Percentiles rank a stretch among this genome's conserved stretches.
These are phyloP conservation scores for Achaetomiella virescens DNA, from an alignment of 495 filamentous ascomycete species.

Conservation along the genomic window DNA sequence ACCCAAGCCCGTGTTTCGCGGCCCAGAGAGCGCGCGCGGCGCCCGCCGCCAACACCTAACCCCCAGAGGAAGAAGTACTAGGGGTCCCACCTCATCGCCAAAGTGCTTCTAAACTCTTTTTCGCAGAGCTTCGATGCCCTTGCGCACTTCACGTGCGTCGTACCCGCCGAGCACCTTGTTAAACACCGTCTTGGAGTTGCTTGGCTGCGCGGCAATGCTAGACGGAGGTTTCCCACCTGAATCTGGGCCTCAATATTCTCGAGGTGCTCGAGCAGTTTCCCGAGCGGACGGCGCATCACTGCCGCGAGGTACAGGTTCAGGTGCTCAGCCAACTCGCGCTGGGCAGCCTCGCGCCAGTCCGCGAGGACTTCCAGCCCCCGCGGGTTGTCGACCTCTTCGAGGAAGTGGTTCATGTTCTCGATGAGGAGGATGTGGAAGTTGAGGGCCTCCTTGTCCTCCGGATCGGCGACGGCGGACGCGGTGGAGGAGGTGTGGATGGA, in stretches of 20 bases:
- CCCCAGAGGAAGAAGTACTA: constrained; percentile 34
- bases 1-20: not conserved
- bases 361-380: constrained; percentile 65
- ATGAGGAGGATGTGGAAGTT: constrained; percentile 97
- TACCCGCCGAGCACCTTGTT: constrained; percentile 77
- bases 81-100: constrained; percentile 60
- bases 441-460: constrained; percentile 90
- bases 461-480: constrained; percentile 39
- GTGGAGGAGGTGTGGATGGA: not conserved
- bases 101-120: constrained; percentile 97
- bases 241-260: constrained; percentile 75
- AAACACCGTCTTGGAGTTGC: constrained; percentile 70
- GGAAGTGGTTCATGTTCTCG: constrained; percentile 97
- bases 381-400: constrained; percentile 77
- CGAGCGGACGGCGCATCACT: constrained; percentile 81
- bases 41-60: not conserved
- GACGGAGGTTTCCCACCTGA: constrained; percentile 37
- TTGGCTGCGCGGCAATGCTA: constrained; percentile 61
- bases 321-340: constrained; percentile 78
- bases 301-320: constrained; percentile 78
- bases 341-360: constrained; percentile 71
- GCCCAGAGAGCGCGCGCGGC: not conserved
- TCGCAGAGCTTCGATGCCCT: constrained; percentile 76
- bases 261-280: constrained; percentile 83
- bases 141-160: constrained; percentile 74